These are phyloP conservation scores for Metarhizium robertsii DNA, from an alignment of 2,329 filamentous ascomycete species.

Conservation along the genomic window DNA sequence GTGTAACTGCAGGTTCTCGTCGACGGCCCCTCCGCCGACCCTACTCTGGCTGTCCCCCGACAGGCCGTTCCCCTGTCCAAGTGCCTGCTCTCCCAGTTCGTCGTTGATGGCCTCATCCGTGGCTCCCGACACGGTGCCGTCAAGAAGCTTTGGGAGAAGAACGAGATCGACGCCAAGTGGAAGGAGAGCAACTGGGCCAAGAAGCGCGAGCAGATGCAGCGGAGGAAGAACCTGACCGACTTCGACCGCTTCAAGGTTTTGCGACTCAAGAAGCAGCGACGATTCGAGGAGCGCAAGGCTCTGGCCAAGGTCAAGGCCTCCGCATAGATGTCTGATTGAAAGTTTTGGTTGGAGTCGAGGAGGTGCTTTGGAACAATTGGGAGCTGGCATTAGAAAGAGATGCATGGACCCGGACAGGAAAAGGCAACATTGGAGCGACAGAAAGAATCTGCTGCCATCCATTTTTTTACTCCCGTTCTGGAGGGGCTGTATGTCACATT, in stretches of 20 bases:
- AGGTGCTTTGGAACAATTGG: conserved; percentile 18
- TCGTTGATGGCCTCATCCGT: conserved; percentile 78
- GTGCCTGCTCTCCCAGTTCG: conserved; percentile 81
- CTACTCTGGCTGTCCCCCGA: conserved; percentile 73
- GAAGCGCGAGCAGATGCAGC: conserved; percentile 77
- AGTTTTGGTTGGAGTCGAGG: conserved; percentile 20
- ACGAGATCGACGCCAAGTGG: conserved; percentile 90
- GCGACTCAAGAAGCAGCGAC: conserved; percentile 98
- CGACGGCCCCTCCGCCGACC: conserved; percentile 81
- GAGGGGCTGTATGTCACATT: conserved; percentile 58
- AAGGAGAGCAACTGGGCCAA: conserved; percentile 87
- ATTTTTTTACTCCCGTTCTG: conserved; percentile 43
- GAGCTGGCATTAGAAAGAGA: conserved; percentile 28
- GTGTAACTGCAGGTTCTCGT: conserved; percentile 64
- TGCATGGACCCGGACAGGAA: conserved; percentile 25
- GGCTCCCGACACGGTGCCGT: conserved; percentile 74
- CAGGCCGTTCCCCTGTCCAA: conserved; percentile 76
- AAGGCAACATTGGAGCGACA: conserved; percentile 24
- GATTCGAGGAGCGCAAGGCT: conserved; percentile 96
- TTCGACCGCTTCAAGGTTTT: conserved; percentile 99
- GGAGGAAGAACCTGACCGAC: conserved; percentile 87
- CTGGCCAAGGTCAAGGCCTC: conserved; percentile 85
- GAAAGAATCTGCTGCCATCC: conserved; percentile 29
- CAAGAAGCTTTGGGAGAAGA: conserved; percentile 83
- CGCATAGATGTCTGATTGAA: conserved; percentile 45